Evolutionary conservation across 2,329 filamentous ascomycete species (phyloP).

Genomic region (Phaeomoniella chlamydospora): DNA sequence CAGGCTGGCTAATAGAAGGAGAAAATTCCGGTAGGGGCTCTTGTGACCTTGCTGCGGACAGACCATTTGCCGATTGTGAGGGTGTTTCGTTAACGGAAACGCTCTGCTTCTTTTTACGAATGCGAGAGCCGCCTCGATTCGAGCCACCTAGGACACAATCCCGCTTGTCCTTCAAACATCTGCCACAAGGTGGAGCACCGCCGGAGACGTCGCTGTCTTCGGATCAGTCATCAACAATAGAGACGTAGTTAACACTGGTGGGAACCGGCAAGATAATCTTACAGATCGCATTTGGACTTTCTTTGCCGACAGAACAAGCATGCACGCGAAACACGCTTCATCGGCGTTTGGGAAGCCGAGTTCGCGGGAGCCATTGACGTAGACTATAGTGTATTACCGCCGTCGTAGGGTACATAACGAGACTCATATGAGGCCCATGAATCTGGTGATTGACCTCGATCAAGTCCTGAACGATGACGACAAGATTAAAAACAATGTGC

Average conservation of each 20-base stretch:
- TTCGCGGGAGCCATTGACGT: conserved; percentile 6
- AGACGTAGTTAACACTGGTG: neutral
- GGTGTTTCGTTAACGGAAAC: conserved; percentile 11
- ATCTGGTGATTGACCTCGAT: too few species aligned
- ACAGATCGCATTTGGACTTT: conserved; percentile 38
- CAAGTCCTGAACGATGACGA: too few species aligned
- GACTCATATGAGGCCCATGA: too few species aligned
- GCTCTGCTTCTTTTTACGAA: conserved; percentile 36
- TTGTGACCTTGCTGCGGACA: neutral
- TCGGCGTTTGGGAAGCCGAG: conserved; percentile 9
- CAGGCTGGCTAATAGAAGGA: conserved; percentile 2
- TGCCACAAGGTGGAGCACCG: conserved; percentile 36
- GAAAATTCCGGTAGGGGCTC: conserved; percentile 3
- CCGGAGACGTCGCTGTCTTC: conserved; percentile 32
- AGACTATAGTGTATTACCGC: too few species aligned
- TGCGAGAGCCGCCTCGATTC: conserved; percentile 43
- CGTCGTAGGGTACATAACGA: too few species aligned
- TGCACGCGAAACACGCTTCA: conserved; percentile 26
- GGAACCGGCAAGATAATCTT: conserved; percentile 13
- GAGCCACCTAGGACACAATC: conserved; percentile 45
- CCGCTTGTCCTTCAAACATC: conserved; percentile 41
- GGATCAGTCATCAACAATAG: conserved; percentile 17
- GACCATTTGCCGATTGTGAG: conserved; percentile 13
- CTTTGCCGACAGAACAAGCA: conserved; percentile 30
- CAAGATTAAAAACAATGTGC: too few species aligned